Evolutionary conservation across 2,329 filamentous ascomycete genomes (phyloP).

Genomic region (Apiospora aurea): DNA sequence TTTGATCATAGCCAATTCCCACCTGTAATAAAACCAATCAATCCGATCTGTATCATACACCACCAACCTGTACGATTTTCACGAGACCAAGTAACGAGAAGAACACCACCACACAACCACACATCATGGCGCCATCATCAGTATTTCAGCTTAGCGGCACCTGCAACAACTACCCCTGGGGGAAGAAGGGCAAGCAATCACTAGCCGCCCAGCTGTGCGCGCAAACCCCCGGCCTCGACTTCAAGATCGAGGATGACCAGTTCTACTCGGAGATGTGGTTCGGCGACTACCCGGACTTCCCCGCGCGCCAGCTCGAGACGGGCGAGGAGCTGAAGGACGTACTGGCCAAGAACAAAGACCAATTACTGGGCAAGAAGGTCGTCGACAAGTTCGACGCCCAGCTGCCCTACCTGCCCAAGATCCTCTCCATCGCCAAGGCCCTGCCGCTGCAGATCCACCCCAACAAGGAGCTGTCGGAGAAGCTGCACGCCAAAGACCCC

Average conservation of each 20-base stretch:
- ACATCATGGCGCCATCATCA: slow-evolving; percentile 32
- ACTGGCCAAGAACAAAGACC: slow-evolving; percentile 65
- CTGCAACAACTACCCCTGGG: slow-evolving; percentile 73
- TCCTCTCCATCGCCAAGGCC: slow-evolving; percentile 78
- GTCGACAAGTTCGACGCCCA: slow-evolving; percentile 68
- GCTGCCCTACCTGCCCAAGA: slow-evolving; percentile 77
- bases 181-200: slow-evolving; percentile 70
- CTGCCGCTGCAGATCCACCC: slow-evolving; percentile 79
- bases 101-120: neutral
- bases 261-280: slow-evolving; percentile 77
- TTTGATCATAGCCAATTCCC: neutral
- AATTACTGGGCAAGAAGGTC: slow-evolving; percentile 68
- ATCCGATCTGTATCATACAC: neutral
- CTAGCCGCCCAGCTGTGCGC: slow-evolving; percentile 70
- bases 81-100: neutral
- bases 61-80: neutral
- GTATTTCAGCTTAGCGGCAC: slow-evolving; percentile 56
- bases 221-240: slow-evolving; percentile 68
- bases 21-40: neutral
- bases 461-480: slow-evolving; percentile 69
- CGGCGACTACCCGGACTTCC: slow-evolving; percentile 76
- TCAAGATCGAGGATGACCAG: slow-evolving; percentile 69
- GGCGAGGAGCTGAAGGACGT: slow-evolving; percentile 71
- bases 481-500: slow-evolving; percentile 70
- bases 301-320: slow-evolving; percentile 67